Evolutionary conservation across 2,329 filamentous ascomycete genomes (phyloP).

Genomic region (Penicillium sumatraense): DNA sequence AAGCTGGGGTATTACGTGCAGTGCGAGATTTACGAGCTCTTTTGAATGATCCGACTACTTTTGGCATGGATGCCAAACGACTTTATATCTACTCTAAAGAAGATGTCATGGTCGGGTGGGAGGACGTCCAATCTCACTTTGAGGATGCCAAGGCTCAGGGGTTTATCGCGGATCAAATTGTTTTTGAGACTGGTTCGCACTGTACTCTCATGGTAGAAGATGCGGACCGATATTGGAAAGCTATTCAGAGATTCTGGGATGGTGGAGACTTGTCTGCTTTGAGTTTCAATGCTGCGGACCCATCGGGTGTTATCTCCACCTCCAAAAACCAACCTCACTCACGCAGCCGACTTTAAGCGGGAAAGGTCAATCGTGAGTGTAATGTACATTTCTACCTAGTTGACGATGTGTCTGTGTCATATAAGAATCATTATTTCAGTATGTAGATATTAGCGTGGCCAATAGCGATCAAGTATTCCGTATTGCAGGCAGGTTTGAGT

Average conservation of each 20-base stretch:
- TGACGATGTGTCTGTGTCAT: neutral
- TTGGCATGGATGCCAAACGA: slow-evolving; percentile 17
- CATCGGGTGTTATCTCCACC: slow-evolving; percentile 2
- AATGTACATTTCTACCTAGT: no score
- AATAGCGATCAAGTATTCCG: no score
- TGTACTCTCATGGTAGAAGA: slow-evolving; percentile 26
- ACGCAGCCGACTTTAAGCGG: neutral
- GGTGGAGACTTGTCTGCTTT: slow-evolving; percentile 7
- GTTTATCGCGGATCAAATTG: slow-evolving; percentile 13
- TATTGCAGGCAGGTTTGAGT: no score
- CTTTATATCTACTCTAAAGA: slow-evolving; percentile 24
- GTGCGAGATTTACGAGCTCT: slow-evolving; percentile 17
- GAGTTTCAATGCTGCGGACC: neutral
- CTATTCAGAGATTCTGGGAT: slow-evolving; percentile 19
- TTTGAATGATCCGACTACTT: slow-evolving; percentile 22
- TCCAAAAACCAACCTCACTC: neutral
- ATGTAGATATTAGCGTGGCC: neutral
- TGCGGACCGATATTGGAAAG: slow-evolving; percentile 21
- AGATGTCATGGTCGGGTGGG: slow-evolving; percentile 25
- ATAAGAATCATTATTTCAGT: neutral
- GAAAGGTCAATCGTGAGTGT: neutral
- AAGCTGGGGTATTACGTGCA: slow-evolving; percentile 11
- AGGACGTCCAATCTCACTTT: slow-evolving; percentile 24
- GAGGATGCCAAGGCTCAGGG: slow-evolving; percentile 18
- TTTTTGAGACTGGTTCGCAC: slow-evolving; percentile 21